Evolutionary conservation across 2,329 filamentous ascomycete species (phyloP), one percentile per base, ranked within the genome.

Genomic region (Pseudogymnoascus sp.): DNA sequence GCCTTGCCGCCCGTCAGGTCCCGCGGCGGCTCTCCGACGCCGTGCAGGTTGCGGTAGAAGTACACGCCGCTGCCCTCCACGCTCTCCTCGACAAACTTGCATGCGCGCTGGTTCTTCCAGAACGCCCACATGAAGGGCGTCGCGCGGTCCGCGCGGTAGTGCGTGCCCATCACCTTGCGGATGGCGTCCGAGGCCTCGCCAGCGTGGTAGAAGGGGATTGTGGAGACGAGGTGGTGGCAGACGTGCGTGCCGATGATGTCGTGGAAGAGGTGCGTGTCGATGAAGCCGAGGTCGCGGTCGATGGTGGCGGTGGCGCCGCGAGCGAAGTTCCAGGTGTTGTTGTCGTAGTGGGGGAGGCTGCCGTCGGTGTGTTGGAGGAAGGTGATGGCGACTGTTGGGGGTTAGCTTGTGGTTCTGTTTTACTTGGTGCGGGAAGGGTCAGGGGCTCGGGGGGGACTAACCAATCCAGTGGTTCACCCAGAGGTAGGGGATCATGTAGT

Each of bases 401-500:
- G 60, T 68, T 65, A 67, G 70, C 69, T 68, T 69, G 63, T 52
- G 52, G 35, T 61, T 62, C 31, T 59, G 21, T 10, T 55, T 4
- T 26, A 23, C 11, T 19, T 6, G 11, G 62, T 45, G 6, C 1
- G 35, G 14, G 7, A 12, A 3, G 14, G 23, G 43, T 6, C 21
- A 16, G 21, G 21, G 39, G 3, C 8, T 29, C 59, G 55, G 33
- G 21, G 29, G 8, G 49, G 55, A 76, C 80, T 68, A 77, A 84
- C 81, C 77, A 41, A 89, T 78, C 85, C 85, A 89, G 77, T 88
- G 83, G 76, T 89, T 85, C 35, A 87, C 81, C 85, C 85, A 88
- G 63, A 87, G 69, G 71, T 86, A 90, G 10, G 87, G 86, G 35
- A 86, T 77, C n/a, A 78, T 75, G 69, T 88, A 89, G n/a, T 86